Evolutionary conservation across 2,329 filamentous ascomycete species (phyloP).

Genomic region (Erysiphe neolycopersici): DNA sequence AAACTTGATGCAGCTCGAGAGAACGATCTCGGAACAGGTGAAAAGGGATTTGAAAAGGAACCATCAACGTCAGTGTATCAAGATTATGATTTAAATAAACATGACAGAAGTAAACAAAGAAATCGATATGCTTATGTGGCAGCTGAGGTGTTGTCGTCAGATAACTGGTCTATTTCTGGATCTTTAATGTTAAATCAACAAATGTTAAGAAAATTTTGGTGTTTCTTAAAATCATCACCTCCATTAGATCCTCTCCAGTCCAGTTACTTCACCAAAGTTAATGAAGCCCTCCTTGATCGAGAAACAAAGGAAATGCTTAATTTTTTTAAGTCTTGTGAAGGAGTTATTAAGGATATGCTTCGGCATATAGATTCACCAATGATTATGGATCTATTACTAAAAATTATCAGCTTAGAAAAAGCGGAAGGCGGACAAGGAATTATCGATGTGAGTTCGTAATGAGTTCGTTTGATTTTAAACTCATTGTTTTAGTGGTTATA

Average conservation of each 20-base stretch:
- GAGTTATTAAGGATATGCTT: constrained; percentile 61
- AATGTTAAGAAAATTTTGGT: constrained; percentile 67
- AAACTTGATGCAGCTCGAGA: constrained; percentile 31
- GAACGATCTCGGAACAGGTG: constrained; percentile 10
- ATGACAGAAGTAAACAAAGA: constrained; percentile 70
- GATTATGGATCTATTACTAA: constrained; percentile 91
- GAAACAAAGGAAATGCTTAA: constrained; percentile 95
- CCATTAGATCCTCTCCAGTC: constrained; percentile 82
- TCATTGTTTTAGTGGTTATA: constrained; percentile 52
- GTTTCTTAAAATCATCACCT: constrained; percentile 58
- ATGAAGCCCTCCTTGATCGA: constrained; percentile 89
- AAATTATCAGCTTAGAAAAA: constrained; percentile 91
- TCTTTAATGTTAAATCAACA: constrained; percentile 64
- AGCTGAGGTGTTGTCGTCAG: constrained; percentile 78
- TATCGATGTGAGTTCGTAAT: constrained; percentile 43
- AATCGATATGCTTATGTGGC: constrained; percentile 85
- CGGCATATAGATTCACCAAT: constrained; percentile 91
- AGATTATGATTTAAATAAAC: constrained; percentile 21
- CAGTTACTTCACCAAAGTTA: constrained; percentile 96
- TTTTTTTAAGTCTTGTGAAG: constrained; percentile 60
- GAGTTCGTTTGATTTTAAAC: constrained; percentile 1
- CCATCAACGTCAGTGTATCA: constrained; percentile 23
- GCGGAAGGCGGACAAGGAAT: constrained; percentile 75
- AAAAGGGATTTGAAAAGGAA: constrained; percentile 21
- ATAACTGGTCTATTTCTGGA: constrained; percentile 92